These are phyloP conservation scores for Agaricus subrufescens DNA, from an alignment of 768 basidiomycete genomes.

Conservation along the genomic window DNA sequence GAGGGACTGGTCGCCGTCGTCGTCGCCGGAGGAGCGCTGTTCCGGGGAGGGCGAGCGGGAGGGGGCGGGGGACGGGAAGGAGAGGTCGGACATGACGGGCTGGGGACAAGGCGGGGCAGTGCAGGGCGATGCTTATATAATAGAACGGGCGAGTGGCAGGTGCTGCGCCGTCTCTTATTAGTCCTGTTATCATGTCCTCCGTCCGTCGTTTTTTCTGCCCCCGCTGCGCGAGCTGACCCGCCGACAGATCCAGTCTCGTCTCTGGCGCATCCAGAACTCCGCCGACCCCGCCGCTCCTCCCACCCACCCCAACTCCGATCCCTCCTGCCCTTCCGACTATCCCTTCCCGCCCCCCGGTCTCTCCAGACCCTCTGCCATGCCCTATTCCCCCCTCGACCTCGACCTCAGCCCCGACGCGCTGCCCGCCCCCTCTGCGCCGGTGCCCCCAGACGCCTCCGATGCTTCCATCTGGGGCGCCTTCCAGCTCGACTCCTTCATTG, in stretches of 20 bases:
- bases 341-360: constrained; percentile 7
- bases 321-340: background rate
- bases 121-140: too few relatives aligned
- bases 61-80: too few relatives aligned
- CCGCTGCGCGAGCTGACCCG: background rate
- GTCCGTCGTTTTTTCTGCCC: too few relatives aligned
- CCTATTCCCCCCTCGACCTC: background rate
- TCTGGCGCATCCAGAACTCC: constrained; percentile 4
- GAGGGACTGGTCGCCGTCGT: background rate
- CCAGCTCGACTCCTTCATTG: constrained; percentile 8
- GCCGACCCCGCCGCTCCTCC: background rate
- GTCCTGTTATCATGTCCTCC: too few relatives aligned
- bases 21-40: background rate
- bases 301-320: background rate
- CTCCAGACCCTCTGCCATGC: constrained; percentile 1
- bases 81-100: too few relatives aligned
- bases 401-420: background rate
- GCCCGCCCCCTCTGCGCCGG: background rate
- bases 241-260: background rate
- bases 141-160: too few relatives aligned
- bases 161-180: too few relatives aligned
- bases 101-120: too few relatives aligned
- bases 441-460: background rate
- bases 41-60: background rate
- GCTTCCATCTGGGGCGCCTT: constrained; percentile 8